Conservation (phyloP, 768 basidiomycete species). For the Imleria badia region DNA sequence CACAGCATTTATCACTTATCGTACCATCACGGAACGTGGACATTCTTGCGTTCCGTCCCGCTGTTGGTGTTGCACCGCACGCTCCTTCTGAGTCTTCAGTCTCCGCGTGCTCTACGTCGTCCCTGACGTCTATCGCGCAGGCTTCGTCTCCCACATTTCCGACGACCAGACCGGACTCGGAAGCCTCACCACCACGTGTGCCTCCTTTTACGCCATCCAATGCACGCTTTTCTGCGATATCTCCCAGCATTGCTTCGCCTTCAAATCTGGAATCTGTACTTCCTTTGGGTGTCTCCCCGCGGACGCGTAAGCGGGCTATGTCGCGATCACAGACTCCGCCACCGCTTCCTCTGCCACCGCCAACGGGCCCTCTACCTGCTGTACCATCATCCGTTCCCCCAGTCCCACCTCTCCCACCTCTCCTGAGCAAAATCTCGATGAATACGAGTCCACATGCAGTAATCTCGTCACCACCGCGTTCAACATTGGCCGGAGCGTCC, state of each 20-base stretch:
- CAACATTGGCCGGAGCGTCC: constrained; percentile 1
- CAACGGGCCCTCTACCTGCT: constrained; percentile 30
- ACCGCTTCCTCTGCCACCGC: constrained; percentile 27
- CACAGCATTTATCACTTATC: constrained; percentile 13
- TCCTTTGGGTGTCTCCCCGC: constrained; percentile 13
- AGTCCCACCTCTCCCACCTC: constrained; percentile 29
- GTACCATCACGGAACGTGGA: constrained; percentile 9
- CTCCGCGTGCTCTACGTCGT: constrained; percentile 10
- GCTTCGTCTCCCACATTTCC: constrained; percentile 3
- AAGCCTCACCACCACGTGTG: not conserved
- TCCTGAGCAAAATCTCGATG: constrained; percentile 17
- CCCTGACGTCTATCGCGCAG: constrained; percentile 11
- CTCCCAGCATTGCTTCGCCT: constrained; percentile 2
- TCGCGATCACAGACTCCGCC: constrained; percentile 29
- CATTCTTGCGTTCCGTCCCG: constrained; percentile 14
- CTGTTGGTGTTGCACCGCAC: constrained; percentile 20
- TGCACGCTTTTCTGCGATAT: constrained; percentile 1
- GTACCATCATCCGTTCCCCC: constrained; percentile 25
- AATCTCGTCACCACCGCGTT: constrained; percentile 7
- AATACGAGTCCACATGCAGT: constrained; percentile 3
- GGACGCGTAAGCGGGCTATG: constrained; percentile 19
- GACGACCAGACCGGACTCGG: not conserved
- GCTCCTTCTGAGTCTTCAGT: constrained; percentile 17
- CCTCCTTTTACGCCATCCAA: constrained; percentile 4
- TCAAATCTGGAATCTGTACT: constrained; percentile 21